Conservation (phyloP, 2,329 filamentous ascomycete species). For the Alternaria dauci region DNA sequence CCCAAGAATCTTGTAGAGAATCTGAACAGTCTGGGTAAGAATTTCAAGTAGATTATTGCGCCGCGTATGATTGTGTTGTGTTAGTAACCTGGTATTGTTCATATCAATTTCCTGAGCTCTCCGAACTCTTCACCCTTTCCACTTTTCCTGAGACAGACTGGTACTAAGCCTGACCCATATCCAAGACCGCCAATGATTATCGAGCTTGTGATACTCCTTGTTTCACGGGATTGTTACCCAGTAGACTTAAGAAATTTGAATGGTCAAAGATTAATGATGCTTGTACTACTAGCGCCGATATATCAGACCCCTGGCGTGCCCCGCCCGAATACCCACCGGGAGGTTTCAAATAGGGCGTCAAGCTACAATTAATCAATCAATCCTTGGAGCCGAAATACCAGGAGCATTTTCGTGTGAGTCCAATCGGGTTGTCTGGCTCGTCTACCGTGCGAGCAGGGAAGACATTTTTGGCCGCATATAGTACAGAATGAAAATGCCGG, state of each 20-base stretch:
- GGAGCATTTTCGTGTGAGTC: not conserved
- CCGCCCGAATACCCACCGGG: too few species aligned
- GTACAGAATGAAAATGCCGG: not conserved
- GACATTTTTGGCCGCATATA: too few species aligned
- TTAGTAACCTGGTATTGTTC: too few species aligned
- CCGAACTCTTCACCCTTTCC: not conserved
- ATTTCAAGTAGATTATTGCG: rapidly evolving
- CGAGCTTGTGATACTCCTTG: not conserved
- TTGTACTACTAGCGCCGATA: not conserved
- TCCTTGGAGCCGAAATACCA: not conserved
- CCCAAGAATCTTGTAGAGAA: rapidly evolving
- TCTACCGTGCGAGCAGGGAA: not conserved
- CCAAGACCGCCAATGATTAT: not conserved
- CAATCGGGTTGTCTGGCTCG: not conserved
- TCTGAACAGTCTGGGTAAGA: too few species aligned
- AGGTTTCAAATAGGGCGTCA: too few species aligned
- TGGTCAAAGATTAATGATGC: rapidly evolving
- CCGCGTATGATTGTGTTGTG: not conserved
- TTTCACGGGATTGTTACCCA: not conserved
- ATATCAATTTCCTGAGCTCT: not conserved
- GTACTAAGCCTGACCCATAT: not conserved
- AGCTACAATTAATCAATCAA: too few species aligned
- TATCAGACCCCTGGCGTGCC: too few species aligned
- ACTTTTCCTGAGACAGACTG: not conserved
- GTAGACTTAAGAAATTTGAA: not conserved